Evolutionary conservation across 2,329 filamentous ascomycete genomes (phyloP).

Genomic region (Phaeophleospora eucalypticola): DNA sequence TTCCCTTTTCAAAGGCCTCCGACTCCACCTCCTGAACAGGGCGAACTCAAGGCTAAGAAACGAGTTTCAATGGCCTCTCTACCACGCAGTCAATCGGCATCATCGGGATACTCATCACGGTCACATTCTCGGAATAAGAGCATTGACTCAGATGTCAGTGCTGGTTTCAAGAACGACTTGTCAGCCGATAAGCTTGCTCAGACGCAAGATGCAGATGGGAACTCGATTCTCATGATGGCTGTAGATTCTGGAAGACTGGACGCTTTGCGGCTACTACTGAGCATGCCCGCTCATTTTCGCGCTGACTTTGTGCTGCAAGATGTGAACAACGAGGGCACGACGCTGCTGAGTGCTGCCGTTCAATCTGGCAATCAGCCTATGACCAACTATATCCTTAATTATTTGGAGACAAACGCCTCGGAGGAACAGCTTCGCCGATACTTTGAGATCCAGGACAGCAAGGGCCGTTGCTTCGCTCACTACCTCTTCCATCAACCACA

Average conservation of each 20-base stretch:
- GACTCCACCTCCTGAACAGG: slow-evolving; percentile 42
- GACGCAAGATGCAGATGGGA: slow-evolving; percentile 65
- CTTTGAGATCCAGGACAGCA: slow-evolving; percentile 69
- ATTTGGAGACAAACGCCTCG: slow-evolving; percentile 55
- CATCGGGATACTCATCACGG: slow-evolving; percentile 67
- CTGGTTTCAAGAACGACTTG: slow-evolving; percentile 60
- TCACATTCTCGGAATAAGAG: slow-evolving; percentile 77
- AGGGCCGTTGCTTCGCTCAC: slow-evolving; percentile 87
- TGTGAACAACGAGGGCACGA: slow-evolving; percentile 84
- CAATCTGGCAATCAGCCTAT: slow-evolving; percentile 74
- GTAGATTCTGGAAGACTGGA: slow-evolving; percentile 60
- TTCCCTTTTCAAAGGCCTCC: slow-evolving; percentile 78
- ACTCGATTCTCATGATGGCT: slow-evolving; percentile 67
- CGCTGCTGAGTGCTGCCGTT: slow-evolving; percentile 81
- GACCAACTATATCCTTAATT: slow-evolving; percentile 70
- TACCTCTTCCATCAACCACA: slow-evolving; percentile 89
- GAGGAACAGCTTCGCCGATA: slow-evolving; percentile 61
- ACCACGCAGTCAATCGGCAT: slow-evolving; percentile 73
- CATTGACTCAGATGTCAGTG: slow-evolving; percentile 65
- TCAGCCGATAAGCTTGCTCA: slow-evolving; percentile 75
- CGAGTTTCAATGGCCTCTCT: slow-evolving; percentile 77
- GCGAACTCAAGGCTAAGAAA: slow-evolving; percentile 61
- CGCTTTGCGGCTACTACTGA: slow-evolving; percentile 74
- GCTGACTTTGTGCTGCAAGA: slow-evolving; percentile 70
- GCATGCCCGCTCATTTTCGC: slow-evolving; percentile 71